Evolutionary conservation across 2,329 filamentous ascomycete genomes (phyloP), one percentile per base, ranked within the genome.

Genomic region (Diaporthe longicolla): DNA sequence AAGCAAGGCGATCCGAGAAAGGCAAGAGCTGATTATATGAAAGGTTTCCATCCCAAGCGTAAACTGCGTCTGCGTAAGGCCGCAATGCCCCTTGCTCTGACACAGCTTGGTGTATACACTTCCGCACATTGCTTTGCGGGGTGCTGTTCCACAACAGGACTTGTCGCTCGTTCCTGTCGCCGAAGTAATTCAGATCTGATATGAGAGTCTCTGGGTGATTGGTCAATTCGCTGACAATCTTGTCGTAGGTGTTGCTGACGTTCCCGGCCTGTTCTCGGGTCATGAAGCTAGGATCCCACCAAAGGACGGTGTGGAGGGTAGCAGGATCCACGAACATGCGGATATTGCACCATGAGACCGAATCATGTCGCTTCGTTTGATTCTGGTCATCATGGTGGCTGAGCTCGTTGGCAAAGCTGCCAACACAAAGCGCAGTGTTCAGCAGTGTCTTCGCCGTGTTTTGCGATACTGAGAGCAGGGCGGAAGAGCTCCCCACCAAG

Each of bases 1-100:
- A 29, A 32, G 74, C 74, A 21, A 75, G 35, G 17, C 29, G 29
- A 52, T 75, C 61, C 10, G 74, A 55, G 4, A 43, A 24, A 10
- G 54, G 50, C 7, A 35, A 35, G 24, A 71, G 54, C 32, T 71
- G 24, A 45, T 15, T 24, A 13, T 70, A 70, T 48, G 66, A 43
- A 29, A 52, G 54, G 52, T 24, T 70, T 45, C 58, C 58, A 32
- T 61, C 58, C 58, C 58, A 61, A 11, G 58, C 58, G n/a, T 24
- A 43, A 13, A 61, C 58, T 1, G 58, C 58, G 7, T 61, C 58
- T 61, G 58, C 35, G 19, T 61, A 26, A 13, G 58, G 58, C 1
- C 58, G 58, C 58, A 61, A 43, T n/a, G n/a, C 15, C 10, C 11
- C 37, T 35, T 43, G 58, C 13, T 61, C 37, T 24, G 37, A 26